These are phyloP conservation scores for Clavaria fumosa DNA, from an alignment of 768 basidiomycete species.

Conservation along the genomic window DNA sequence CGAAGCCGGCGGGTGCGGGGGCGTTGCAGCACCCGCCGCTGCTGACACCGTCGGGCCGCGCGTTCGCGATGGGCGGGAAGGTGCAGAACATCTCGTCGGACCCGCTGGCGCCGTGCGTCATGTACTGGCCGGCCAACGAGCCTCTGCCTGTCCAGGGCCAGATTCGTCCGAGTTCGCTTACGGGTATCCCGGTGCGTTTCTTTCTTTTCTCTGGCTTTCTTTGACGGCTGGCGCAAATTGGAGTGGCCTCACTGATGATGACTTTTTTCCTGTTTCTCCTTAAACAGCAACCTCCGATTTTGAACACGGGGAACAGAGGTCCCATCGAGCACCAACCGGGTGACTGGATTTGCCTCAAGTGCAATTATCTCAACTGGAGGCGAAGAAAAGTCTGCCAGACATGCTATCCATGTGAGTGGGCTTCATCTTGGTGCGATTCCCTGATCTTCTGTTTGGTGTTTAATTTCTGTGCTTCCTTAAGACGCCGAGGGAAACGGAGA, in stretches of 20 bases:
- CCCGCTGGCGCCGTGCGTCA: slow-evolving; percentile 57
- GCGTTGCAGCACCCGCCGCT: slow-evolving; percentile 41
- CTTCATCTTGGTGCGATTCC: slow-evolving; percentile 8
- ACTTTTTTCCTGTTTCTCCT: too few species aligned
- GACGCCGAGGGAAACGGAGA: slow-evolving; percentile 84
- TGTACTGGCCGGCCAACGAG: slow-evolving; percentile 90
- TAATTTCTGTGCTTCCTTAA: slow-evolving; percentile 16
- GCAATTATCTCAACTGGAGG: slow-evolving; percentile 81
- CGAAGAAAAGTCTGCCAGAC: slow-evolving; percentile 82
- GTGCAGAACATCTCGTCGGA: slow-evolving; percentile 69
- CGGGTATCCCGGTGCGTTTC: slow-evolving; percentile 33
- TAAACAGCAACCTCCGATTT: slow-evolving; percentile 62
- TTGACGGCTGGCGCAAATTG: not conserved
- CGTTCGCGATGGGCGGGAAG: slow-evolving; percentile 60
- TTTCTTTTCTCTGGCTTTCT: not conserved
- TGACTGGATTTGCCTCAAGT: slow-evolving; percentile 73
- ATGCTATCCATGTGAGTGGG: slow-evolving; percentile 59
- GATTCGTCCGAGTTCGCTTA: slow-evolving; percentile 44
- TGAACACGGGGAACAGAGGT: slow-evolving; percentile 80
- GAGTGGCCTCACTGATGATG: too few species aligned
- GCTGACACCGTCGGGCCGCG: slow-evolving; percentile 71
- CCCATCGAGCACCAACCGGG: slow-evolving; percentile 79
- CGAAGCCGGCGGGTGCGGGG: slow-evolving; percentile 20
- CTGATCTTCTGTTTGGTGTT: slow-evolving; percentile 3
- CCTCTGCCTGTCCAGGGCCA: slow-evolving; percentile 68